These are phyloP conservation scores for Termitomyces sp. DNA, from an alignment of 768 basidiomycete species.

Conservation along the genomic window DNA sequence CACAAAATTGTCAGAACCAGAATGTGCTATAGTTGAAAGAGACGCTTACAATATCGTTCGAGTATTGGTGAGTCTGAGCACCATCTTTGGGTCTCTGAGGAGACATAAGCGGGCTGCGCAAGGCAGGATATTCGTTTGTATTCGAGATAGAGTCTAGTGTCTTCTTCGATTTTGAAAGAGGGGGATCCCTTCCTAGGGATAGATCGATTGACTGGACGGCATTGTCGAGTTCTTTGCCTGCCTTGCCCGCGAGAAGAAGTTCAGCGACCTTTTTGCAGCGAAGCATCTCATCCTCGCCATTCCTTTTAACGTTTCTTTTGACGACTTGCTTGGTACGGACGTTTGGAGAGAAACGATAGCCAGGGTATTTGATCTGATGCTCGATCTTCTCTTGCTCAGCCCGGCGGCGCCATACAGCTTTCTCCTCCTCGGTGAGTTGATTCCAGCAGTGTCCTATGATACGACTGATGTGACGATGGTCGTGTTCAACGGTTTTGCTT, in stretches of 20 bases:
- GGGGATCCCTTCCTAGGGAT: constrained; percentile 6
- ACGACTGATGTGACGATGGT: constrained; percentile 54
- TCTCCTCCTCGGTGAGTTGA: constrained; percentile 42
- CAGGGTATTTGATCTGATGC: constrained; percentile 43
- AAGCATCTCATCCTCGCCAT: constrained; percentile 37
- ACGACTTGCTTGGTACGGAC: constrained; percentile 35
- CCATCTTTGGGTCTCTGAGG: constrained; percentile 4
- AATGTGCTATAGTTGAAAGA: background rate
- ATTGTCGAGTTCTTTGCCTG: constrained; percentile 39
- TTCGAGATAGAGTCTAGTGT: background rate
- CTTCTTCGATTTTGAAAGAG: constrained; percentile 4
- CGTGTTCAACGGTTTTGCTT: constrained; percentile 41
- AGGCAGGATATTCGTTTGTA: constrained; percentile 15
- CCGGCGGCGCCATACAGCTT: constrained; percentile 42
- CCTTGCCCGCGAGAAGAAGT: constrained; percentile 43
- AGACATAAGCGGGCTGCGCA: constrained; percentile 25
- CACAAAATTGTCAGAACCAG: background rate
- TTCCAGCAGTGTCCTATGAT: constrained; percentile 54
- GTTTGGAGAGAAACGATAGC: constrained; percentile 49
- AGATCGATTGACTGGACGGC: constrained; percentile 32
- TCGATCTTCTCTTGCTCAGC: constrained; percentile 47
- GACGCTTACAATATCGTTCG: background rate
- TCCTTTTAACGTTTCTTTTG: constrained; percentile 48
- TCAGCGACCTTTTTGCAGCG: constrained; percentile 48
- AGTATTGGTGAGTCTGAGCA: background rate